Percentiles rank a stretch among this genome's conserved stretches.
These are phyloP conservation scores for Elsinoe batatas DNA, from an alignment of 2,329 filamentous ascomycete genomes.

Conservation along the genomic window DNA sequence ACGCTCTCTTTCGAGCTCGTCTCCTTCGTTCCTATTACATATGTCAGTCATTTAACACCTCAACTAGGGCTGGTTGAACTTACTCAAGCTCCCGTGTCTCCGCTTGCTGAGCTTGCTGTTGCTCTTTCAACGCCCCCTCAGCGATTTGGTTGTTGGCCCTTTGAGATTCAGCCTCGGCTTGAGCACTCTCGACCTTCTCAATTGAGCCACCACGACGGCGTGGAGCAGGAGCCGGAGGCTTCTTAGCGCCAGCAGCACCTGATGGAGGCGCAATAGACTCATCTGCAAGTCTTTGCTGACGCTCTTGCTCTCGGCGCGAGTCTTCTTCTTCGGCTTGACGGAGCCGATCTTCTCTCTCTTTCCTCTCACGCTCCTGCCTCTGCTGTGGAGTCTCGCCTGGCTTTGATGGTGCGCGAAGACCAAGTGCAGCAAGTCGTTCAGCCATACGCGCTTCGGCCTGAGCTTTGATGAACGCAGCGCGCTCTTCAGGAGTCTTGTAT, in stretches of 20 bases:
- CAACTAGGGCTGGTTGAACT: conserved; percentile 33
- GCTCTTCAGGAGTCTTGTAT: conserved; percentile 85
- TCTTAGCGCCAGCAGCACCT: conserved; percentile 31
- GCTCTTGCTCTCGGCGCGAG: conserved; percentile 73
- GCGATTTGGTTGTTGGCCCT: conserved; percentile 47
- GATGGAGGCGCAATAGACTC: conserved; percentile 58
- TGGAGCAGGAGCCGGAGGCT: conserved; percentile 55
- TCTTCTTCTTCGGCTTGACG: conserved; percentile 92
- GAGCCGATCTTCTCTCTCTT: conserved; percentile 77
- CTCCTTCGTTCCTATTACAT: conserved; percentile 62
- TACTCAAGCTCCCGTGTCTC: conserved; percentile 75
- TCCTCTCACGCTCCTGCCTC: conserved; percentile 76
- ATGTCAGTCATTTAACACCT: conserved; percentile 22
- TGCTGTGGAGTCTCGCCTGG: conserved; percentile 69
- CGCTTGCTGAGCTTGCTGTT: conserved; percentile 66
- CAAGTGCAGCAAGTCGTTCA: conserved; percentile 84
- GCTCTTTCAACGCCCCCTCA: conserved; percentile 50
- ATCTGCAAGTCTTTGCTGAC: conserved; percentile 70
- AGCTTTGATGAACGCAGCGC: conserved; percentile 92
- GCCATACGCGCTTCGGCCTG: conserved; percentile 96
- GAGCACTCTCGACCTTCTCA: conserved; percentile 42
- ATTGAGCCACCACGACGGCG: conserved; percentile 58
- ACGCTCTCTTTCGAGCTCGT: conserved; percentile 69
- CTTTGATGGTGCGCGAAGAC: conserved; percentile 75
- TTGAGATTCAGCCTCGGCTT: conserved; percentile 47